Evolutionary conservation across 345 rosid species (phyloP).

Genomic region (Ailanthus altissimus): DNA sequence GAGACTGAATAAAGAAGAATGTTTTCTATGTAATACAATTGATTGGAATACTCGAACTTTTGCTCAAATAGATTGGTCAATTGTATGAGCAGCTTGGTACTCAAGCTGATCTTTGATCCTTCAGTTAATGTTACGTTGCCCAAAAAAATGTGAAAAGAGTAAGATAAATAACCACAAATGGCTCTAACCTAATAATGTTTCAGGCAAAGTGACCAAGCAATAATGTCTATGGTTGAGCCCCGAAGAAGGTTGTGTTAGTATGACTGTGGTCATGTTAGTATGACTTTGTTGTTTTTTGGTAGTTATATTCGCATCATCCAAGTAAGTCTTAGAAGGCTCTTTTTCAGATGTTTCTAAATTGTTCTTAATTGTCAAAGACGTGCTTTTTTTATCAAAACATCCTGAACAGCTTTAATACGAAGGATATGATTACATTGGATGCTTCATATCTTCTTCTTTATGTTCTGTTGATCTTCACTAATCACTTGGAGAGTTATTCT

Average conservation of each 20-base stretch:
- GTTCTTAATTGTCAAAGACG: background rate
- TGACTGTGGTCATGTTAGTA: background rate
- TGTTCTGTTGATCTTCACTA: background rate
- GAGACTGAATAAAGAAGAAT: background rate
- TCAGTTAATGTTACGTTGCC: background rate
- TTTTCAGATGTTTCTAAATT: background rate
- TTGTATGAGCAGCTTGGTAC: background rate
- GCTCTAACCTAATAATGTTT: background rate
- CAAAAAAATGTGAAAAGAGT: background rate
- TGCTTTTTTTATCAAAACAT: background rate
- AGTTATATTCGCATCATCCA: background rate
- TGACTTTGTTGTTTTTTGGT: background rate
- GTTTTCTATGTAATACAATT: background rate
- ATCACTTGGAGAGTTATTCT: background rate
- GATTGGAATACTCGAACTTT: constrained; percentile 1
- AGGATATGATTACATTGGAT: background rate
- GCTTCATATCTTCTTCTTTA: background rate
- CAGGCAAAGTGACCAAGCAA: background rate
- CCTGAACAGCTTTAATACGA: background rate
- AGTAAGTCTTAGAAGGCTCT: background rate
- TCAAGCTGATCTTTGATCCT: background rate
- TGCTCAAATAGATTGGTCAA: background rate
- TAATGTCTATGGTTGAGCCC: background rate
- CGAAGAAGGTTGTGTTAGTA: no score
- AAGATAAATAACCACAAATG: background rate